phyloP scores from a whole-genome alignment of 768 basidiomycete species.

The Daedalea quercina region DNA sequence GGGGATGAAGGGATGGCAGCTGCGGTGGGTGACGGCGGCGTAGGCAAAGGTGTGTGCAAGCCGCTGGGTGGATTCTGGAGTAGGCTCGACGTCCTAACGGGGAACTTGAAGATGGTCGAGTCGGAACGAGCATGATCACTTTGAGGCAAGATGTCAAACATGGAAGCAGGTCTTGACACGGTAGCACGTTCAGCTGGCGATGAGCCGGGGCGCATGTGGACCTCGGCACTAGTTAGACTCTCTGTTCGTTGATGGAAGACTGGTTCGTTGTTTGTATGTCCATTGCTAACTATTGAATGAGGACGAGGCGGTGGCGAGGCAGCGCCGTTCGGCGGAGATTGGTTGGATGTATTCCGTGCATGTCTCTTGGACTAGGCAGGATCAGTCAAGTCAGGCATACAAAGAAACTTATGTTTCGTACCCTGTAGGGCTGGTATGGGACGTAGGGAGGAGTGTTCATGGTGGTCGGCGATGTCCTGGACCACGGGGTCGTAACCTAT shows the following conservation, averaged over 20 bases:
- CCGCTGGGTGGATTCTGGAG: not conserved
- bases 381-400: not conserved
- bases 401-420: conserved; percentile 15
- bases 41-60: not conserved
- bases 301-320: conserved; percentile 15
- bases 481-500: not conserved
- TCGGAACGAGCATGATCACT: not conserved
- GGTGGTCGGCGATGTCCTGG: conserved; percentile 4
- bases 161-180: conserved; percentile 15
- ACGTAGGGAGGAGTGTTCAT: conserved; percentile 26
- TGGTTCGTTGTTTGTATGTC: conserved; percentile 14
- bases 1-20: too few relatives aligned
- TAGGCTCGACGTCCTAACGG: not conserved
- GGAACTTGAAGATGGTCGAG: not conserved
- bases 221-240: conserved; percentile 8
- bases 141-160: conserved; percentile 14
- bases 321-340: conserved; percentile 17
- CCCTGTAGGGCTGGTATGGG: conserved; percentile 47
- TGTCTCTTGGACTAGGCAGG: conserved; percentile 39
- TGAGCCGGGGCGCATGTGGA: conserved; percentile 5
- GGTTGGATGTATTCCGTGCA: conserved; percentile 31
- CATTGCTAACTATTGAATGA: conserved; percentile 5
- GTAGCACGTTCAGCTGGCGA: conserved; percentile 4
- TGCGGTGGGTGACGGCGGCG: not conserved
- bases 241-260: conserved; percentile 9